Evolutionary conservation across 805 yeast genomes (phyloP).

Genomic region (Hanseniaspora hatyaiensis): DNA sequence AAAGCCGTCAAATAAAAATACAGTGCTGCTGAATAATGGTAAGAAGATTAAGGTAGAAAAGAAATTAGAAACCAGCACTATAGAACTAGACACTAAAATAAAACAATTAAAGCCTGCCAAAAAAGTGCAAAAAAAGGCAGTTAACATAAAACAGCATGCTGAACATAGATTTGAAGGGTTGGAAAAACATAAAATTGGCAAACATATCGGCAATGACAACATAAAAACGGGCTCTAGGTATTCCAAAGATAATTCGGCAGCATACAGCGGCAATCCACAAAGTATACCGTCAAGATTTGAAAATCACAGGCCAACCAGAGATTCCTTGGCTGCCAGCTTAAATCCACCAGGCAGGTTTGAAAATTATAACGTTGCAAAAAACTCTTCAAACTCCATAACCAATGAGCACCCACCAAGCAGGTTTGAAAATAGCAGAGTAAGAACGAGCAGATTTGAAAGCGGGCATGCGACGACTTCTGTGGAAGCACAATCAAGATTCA

Average conservation of each 20-base stretch:
- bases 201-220: neutral
- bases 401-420: neutral
- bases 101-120: neutral
- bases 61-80: neutral
- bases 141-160: too few relatives aligned
- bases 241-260: neutral
- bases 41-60: constrained; percentile 2
- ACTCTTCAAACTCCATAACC: too few relatives aligned
- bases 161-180: too few relatives aligned
- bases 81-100: neutral
- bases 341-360: neutral
- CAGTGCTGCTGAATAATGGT: neutral
- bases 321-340: neutral
- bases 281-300: neutral
- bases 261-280: neutral
- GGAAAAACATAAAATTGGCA: too few relatives aligned
- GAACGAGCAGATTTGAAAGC: neutral
- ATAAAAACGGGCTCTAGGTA: neutral
- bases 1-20: neutral
- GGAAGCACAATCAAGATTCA: neutral
- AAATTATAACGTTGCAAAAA: neutral
- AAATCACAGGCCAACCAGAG: neutral
- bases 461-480: neutral
- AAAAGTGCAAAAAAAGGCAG: too few relatives aligned
- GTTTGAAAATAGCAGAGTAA: neutral